A percentile compares a stretch with the other conserved stretches of the same genome.
Evolutionary conservation across 176 grass and related monocot species (phyloP).

Genomic region (Oryza brachyantha): DNA sequence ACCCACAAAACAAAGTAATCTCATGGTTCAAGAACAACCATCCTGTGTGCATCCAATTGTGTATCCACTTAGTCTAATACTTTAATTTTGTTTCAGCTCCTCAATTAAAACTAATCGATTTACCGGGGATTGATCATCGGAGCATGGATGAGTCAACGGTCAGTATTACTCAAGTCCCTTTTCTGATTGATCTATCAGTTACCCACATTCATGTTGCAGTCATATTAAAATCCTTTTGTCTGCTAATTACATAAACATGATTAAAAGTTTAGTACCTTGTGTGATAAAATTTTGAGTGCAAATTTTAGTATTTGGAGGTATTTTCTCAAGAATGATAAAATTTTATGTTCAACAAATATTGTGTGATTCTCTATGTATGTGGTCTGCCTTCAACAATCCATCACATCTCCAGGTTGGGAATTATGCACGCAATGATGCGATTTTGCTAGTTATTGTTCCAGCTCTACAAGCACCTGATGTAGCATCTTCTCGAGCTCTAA

Average conservation of each 20-base stretch:
- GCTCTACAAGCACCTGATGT: constrained; percentile 81
- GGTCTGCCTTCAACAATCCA: constrained; percentile 15
- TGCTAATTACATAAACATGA: not conserved
- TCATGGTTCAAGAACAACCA: not conserved
- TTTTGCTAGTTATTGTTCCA: constrained; percentile 73
- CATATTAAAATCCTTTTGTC: not conserved
- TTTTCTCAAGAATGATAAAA: no score
- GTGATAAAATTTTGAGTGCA: no score
- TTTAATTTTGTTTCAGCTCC: constrained; percentile 58
- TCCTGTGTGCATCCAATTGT: not conserved
- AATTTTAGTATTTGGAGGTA: no score
- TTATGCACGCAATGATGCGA: constrained; percentile 68
- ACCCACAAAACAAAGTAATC: not conserved
- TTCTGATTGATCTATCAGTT: not conserved
- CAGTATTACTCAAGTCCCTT: constrained; percentile 12
- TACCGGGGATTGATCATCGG: constrained; percentile 80
- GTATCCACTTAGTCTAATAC: constrained; percentile 1
- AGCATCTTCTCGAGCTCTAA: constrained; percentile 72
- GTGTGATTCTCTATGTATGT: constrained; percentile 7
- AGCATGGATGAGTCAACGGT: constrained; percentile 69
- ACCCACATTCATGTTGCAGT: not conserved
- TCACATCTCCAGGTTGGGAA: constrained; percentile 46
- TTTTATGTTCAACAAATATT: constrained; percentile 23
- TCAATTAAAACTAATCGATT: constrained; percentile 74
- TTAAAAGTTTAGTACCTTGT: no score